Conservation (phyloP, 768 basidiomycete genomes). For the Trametes maxima region DNA sequence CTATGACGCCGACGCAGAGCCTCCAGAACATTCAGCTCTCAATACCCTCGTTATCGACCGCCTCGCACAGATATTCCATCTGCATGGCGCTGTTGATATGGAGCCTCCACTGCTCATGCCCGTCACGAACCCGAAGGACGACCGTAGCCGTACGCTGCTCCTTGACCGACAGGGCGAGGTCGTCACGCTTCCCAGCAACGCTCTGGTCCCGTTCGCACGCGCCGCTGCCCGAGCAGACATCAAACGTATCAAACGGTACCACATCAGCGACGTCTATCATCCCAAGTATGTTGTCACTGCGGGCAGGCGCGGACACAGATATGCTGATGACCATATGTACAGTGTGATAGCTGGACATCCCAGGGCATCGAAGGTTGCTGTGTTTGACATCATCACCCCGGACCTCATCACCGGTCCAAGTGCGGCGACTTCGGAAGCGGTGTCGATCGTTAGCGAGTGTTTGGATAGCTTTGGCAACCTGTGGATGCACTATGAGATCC, state of each 20-base stretch:
- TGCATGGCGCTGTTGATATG: conserved; percentile 89
- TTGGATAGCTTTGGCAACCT: conserved; percentile 75
- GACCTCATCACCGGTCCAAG: conserved; percentile 64
- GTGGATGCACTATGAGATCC: conserved; percentile 68
- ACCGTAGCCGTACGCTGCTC: conserved; percentile 62
- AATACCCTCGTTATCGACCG: conserved; percentile 79
- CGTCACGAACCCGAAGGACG: conserved; percentile 55
- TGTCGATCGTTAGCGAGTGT: conserved; percentile 67
- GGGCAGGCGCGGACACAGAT: not conserved
- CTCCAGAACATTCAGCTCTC: conserved; percentile 69
- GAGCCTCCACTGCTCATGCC: conserved; percentile 87
- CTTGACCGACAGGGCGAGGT: conserved; percentile 82
- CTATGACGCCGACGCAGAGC: conserved; percentile 72
- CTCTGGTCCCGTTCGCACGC: conserved; percentile 78
- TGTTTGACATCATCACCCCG: conserved; percentile 83
- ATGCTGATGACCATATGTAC: not conserved
- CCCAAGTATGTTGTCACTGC: conserved; percentile 50
- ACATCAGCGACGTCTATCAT: conserved; percentile 72
- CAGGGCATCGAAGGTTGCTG: conserved; percentile 68
- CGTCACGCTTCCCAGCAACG: conserved; percentile 71
- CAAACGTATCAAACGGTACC: conserved; percentile 80
- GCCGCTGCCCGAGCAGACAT: conserved; percentile 69
- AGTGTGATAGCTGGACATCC: conserved; percentile 77
- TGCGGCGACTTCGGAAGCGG: conserved; percentile 74
- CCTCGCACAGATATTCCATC: conserved; percentile 73